These are phyloP conservation scores for Fusarium beomiforme DNA, from an alignment of 2,329 filamentous ascomycete species.

Conservation along the genomic window DNA sequence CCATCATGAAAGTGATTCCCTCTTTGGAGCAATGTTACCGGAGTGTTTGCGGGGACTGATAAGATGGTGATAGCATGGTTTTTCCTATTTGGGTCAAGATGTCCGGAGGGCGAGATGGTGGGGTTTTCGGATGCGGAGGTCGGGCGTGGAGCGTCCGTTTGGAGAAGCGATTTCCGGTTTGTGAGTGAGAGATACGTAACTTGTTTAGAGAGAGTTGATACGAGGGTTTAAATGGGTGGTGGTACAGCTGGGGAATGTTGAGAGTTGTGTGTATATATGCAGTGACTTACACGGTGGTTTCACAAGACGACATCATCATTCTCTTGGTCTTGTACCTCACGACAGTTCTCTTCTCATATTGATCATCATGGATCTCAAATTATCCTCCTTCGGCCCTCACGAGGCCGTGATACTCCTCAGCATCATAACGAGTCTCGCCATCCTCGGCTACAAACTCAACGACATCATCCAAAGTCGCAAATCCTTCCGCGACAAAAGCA, in stretches of 20 bases:
- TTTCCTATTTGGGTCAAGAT: slow-evolving; percentile 35
- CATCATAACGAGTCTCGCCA: slow-evolving; percentile 6
- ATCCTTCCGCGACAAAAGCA: slow-evolving; percentile 11
- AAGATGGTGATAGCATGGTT: slow-evolving; percentile 24
- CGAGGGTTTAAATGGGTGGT: slow-evolving; percentile 8
- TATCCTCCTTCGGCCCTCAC: slow-evolving; percentile 8
- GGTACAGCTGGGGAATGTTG: not conserved
- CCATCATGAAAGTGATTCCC: slow-evolving; percentile 2
- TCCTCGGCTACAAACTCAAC: slow-evolving; percentile 25
- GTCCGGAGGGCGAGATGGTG: slow-evolving; percentile 10
- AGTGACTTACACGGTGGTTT: slow-evolving; percentile 9
- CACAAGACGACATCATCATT: not conserved
- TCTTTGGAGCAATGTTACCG: slow-evolving; percentile 34
- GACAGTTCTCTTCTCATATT: not conserved
- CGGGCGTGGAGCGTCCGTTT: slow-evolving; percentile 19
- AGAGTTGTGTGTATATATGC: slow-evolving; percentile 10
- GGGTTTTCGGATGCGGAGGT: slow-evolving; percentile 1
- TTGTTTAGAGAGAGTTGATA: not conserved
- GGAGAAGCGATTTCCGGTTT: slow-evolving; percentile 22
- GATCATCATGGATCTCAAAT: slow-evolving; percentile 6
- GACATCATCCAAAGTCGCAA: slow-evolving; percentile 9
- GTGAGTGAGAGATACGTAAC: slow-evolving; percentile 1
- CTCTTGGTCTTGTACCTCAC: not conserved
- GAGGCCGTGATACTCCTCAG: slow-evolving; percentile 23
- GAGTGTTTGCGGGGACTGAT: slow-evolving; percentile 6